phyloP scores from a whole-genome alignment of 805 yeast genomes.

The Candida anglica region DNA sequence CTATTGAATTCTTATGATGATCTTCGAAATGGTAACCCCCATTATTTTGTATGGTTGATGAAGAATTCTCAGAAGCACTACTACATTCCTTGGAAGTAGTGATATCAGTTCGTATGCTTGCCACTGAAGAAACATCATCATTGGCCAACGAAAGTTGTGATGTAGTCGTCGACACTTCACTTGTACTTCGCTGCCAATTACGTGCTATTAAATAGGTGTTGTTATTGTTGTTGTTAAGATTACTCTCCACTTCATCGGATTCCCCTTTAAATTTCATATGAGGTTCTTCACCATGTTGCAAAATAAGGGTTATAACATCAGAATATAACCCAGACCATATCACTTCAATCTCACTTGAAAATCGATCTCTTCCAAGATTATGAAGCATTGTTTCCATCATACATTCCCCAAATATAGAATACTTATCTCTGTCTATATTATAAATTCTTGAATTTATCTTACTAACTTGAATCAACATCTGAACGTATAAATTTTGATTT shows the following conservation, averaged over 20 bases:
- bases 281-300: no score
- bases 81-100: no score
- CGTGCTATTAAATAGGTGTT: no score
- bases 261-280: no score
- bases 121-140: not conserved
- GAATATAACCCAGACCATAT: conserved; percentile 9
- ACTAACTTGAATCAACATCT: conserved; percentile 7
- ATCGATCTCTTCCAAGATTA: conserved; percentile 5
- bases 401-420: conserved; percentile 15
- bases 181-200: conserved; percentile 1
- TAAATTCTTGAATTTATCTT: conserved; percentile 16
- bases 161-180: not conserved
- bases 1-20: not conserved
- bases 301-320: no score
- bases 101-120: not conserved
- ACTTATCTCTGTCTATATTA: conserved; percentile 9
- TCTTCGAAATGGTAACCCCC: not conserved
- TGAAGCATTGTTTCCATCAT: conserved; percentile 9
- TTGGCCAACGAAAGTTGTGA: conserved; percentile 1
- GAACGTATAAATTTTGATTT: not conserved
- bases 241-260: no score
- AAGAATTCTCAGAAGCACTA: not conserved
- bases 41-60: not conserved
- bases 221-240: no score
- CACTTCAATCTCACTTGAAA: conserved; percentile 7